These are phyloP conservation scores for Yamadazyma dendronema DNA, from an alignment of 1,139 yeast genomes.

Conservation along the genomic window DNA sequence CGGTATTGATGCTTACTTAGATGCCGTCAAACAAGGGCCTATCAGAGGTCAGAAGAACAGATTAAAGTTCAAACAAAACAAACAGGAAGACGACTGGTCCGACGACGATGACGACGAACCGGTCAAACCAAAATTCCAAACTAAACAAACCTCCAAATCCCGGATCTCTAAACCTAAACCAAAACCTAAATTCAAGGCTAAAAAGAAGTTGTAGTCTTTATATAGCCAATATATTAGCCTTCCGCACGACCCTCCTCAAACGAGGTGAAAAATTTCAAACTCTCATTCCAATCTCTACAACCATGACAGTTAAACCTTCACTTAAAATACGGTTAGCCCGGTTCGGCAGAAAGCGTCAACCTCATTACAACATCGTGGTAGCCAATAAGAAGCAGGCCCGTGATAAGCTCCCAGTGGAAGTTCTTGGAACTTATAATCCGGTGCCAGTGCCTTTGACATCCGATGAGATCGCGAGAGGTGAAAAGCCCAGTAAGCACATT, in stretches of 20 bases:
- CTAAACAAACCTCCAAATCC: conserved; percentile 21
- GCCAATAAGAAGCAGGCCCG: conserved; percentile 72
- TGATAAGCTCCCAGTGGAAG: conserved; percentile 88
- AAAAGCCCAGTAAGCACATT: conserved; percentile 72
- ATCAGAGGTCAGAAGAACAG: conserved; percentile 89
- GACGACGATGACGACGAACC: conserved; percentile 41
- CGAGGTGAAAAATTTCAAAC: neutral
- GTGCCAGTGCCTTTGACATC: conserved; percentile 68
- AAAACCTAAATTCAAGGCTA: conserved; percentile 53
- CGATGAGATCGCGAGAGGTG: conserved; percentile 50
- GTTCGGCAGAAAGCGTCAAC: conserved; percentile 86
- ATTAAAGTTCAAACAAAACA: conserved; percentile 76
- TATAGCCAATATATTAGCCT: neutral
- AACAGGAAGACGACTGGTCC: conserved; percentile 51
- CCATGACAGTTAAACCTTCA: conserved; percentile 20
- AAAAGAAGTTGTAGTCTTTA: conserved; percentile 55
- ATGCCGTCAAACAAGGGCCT: conserved; percentile 91
- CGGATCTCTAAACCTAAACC: conserved; percentile 43
- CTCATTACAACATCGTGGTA: conserved; percentile 89
- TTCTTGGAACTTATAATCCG: conserved; percentile 91
- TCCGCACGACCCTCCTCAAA: neutral
- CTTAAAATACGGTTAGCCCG: conserved; percentile 75
- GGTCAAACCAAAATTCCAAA: conserved; percentile 14
- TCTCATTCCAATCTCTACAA: neutral
- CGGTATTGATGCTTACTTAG: conserved; percentile 88